Conservation (phyloP, 1,284 basidiomycete species). For the Fomitopsis schrenkii region DNA sequence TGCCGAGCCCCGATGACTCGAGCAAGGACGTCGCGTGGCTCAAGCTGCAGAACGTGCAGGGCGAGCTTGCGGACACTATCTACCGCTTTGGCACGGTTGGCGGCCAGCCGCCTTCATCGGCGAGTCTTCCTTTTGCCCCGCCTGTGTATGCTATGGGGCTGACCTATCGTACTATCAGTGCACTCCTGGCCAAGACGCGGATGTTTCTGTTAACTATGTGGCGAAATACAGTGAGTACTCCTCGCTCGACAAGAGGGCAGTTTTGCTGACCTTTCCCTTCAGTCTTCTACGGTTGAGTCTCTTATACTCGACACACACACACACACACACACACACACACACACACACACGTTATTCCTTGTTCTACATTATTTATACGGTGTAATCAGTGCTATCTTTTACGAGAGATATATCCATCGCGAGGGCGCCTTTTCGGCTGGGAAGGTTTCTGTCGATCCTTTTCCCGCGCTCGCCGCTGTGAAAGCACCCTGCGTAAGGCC, state of each 20-base stretch:
- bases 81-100: slow-evolving; percentile 54
- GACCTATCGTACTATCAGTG: slow-evolving; percentile 14
- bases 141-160: background rate
- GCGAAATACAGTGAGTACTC: slow-evolving; percentile 27
- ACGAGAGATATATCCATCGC: no score
- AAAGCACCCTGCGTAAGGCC: no score
- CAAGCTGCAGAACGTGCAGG: slow-evolving; percentile 41
- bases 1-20: slow-evolving; percentile 41
- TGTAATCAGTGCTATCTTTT: no score
- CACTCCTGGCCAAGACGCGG: slow-evolving; percentile 15
- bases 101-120: slow-evolving; percentile 60
- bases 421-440: no score
- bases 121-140: slow-evolving; percentile 21
- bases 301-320: no score
- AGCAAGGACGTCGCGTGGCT: slow-evolving; percentile 54
- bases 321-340: no score
- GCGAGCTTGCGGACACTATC: slow-evolving; percentile 46
- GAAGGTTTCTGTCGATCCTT: no score
- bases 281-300: slow-evolving; percentile 17
- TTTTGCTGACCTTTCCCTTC: background rate
- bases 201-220: slow-evolving; percentile 27
- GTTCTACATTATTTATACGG: no score
- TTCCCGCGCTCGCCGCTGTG: no score
- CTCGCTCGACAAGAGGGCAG: background rate
- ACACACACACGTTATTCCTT: no score